Percentiles rank a stretch among this genome's conserved stretches.
These are phyloP conservation scores for Orbilia brochopaga DNA, from an alignment of 2,329 filamentous ascomycete species.

Conservation along the genomic window DNA sequence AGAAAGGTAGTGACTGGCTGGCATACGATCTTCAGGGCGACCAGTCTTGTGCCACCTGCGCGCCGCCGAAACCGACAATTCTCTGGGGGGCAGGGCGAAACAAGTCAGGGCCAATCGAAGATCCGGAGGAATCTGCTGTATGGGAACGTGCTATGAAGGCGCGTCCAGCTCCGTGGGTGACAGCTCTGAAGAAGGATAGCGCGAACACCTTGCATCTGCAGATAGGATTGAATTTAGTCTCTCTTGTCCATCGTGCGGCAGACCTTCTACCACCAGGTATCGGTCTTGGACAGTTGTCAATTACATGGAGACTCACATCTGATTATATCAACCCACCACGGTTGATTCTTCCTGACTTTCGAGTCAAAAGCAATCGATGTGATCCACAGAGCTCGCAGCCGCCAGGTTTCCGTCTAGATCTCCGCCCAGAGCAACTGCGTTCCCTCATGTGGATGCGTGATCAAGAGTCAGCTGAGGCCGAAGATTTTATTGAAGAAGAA, in stretches of 20 bases:
- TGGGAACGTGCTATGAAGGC: constrained; percentile 64
- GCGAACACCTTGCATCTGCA: constrained; percentile 57
- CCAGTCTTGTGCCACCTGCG: constrained; percentile 56
- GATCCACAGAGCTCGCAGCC: constrained; percentile 57
- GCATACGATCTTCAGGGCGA: constrained; percentile 47
- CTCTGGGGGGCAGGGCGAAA: constrained; percentile 57
- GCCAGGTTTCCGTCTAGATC: constrained; percentile 56
- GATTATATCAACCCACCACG: constrained; percentile 56
- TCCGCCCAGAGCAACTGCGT: constrained; percentile 64
- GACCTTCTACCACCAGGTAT: constrained; percentile 54
- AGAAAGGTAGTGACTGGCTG: constrained; percentile 52
- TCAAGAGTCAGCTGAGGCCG: constrained; percentile 61
- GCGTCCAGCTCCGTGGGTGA: constrained; percentile 60
- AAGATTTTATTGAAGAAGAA: constrained; percentile 63
- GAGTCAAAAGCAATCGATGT: constrained; percentile 59
- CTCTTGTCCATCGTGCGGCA: constrained; percentile 60
- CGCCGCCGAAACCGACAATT: constrained; percentile 58
- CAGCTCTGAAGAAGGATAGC: constrained; percentile 56
- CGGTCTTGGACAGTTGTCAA: constrained; percentile 25
- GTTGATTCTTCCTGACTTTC: constrained; percentile 58
- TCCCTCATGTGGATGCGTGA: constrained; percentile 67
- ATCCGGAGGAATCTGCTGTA: constrained; percentile 61
- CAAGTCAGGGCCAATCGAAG: constrained; percentile 61
- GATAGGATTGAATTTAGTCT: constrained; percentile 59
- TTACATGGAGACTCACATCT: constrained; percentile 61